Percentiles rank a stretch among this genome's conserved stretches.
Evolutionary conservation across 2,329 filamentous ascomycete species (phyloP).

Genomic region (Simplicillium aogashimaense): DNA sequence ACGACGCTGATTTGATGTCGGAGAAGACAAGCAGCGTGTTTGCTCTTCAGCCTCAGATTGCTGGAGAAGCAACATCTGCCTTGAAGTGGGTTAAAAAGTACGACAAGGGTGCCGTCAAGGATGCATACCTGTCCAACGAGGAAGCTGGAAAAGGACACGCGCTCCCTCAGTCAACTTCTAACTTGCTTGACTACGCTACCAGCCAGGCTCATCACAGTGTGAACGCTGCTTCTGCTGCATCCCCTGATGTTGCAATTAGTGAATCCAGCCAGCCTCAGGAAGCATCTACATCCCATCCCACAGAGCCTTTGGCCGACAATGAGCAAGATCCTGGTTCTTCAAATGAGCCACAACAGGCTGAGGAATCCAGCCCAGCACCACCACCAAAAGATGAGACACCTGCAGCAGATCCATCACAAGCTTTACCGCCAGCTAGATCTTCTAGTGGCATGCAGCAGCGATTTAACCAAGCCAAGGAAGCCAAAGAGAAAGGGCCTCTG

Average conservation of each 20-base stretch:
- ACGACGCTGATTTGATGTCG: conserved; percentile 44
- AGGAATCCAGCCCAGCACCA: neutral
- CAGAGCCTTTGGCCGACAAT: no score
- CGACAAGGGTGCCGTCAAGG: conserved; percentile 77
- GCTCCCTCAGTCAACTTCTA: conserved; percentile 21
- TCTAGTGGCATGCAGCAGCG: neutral
- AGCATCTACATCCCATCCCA: no score
- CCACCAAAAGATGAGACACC: conserved; percentile 14
- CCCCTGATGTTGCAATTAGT: no score
- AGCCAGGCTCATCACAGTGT: no score
- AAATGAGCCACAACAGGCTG: neutral
- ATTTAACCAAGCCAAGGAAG: conserved; percentile 29
- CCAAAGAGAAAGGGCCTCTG: conserved; percentile 41
- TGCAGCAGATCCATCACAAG: conserved; percentile 2
- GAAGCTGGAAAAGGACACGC: conserved; percentile 58
- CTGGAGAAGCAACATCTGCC: conserved; percentile 80
- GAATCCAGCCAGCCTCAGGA: no score
- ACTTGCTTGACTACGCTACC: no score
- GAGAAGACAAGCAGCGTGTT: conserved; percentile 83
- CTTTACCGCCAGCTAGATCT: no score
- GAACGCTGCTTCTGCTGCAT: no score
- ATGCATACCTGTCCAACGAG: conserved; percentile 71
- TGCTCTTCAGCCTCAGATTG: conserved; percentile 74
- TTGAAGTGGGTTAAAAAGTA: conserved; percentile 97
- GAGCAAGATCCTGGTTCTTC: no score